A percentile compares a stretch with the other conserved stretches of the same genome.
phyloP scores from a whole-genome alignment of 768 basidiomycete genomes.

The Tricholoma flavovirens region DNA sequence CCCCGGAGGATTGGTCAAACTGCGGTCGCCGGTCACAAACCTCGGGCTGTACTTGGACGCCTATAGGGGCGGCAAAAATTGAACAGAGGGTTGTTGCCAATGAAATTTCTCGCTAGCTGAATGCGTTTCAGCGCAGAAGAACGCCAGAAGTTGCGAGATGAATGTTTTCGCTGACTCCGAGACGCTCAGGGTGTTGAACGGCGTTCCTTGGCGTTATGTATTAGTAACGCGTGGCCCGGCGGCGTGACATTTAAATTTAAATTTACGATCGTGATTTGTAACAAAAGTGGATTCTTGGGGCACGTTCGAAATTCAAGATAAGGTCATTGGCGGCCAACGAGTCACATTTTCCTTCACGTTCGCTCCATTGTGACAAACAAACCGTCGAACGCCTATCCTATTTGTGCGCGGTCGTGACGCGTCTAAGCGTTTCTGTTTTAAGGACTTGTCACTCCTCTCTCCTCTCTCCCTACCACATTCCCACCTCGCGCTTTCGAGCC shows the following conservation, averaged over 20 bases:
- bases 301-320: background rate
- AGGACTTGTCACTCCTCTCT: constrained; percentile 2
- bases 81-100: too few species aligned
- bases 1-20: constrained; percentile 3
- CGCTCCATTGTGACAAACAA: constrained; percentile 18
- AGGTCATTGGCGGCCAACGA: background rate
- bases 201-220: too few species aligned
- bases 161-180: too few species aligned
- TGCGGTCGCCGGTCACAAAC: background rate
- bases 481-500: constrained; percentile 7
- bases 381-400: constrained; percentile 3
- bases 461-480: constrained; percentile 10
- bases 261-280: background rate
- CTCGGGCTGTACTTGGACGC: background rate
- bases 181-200: too few species aligned
- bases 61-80: too few species aligned
- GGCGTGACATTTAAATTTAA: background rate
- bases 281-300: background rate
- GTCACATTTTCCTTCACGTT: constrained; percentile 25
- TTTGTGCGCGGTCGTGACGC: background rate
- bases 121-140: too few species aligned
- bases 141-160: too few species aligned
- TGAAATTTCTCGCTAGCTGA: background rate
- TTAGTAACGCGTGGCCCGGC: background rate
- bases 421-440: background rate